Percentiles rank a stretch among this genome's conserved stretches.
phyloP scores from a whole-genome alignment of 2,329 filamentous ascomycete genomes.

The Shiraia bambusicola region DNA sequence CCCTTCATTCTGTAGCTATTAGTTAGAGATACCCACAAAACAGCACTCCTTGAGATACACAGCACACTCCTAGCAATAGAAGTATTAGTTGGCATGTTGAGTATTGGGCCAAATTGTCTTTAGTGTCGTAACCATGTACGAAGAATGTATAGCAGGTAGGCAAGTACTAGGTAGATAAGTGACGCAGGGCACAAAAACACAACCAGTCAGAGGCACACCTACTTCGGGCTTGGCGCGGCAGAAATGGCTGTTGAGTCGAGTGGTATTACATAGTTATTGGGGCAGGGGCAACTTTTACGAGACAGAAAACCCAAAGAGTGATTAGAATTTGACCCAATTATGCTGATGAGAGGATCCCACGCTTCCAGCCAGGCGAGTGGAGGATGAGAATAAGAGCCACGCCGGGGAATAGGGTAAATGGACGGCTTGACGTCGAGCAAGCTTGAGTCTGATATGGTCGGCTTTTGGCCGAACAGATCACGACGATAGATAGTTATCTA shows the following conservation, averaged over 20 bases:
- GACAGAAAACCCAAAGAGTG: not conserved
- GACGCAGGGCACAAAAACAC: no score
- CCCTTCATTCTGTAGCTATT: not conserved
- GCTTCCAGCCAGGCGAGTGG: constrained; percentile 1
- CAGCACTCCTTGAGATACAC: not conserved
- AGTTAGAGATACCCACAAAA: constrained; percentile 4
- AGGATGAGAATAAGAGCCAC: not conserved
- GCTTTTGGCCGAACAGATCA: no score
- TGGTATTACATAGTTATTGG: not conserved
- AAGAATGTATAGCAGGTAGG: no score
- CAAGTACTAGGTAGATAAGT: no score
- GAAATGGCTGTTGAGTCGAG: constrained; percentile 2
- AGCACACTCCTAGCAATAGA: no score
- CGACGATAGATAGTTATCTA: no score
- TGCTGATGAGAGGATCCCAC: constrained; percentile 9
- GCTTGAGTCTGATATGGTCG: constrained; percentile 20
- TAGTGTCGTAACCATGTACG: no score
- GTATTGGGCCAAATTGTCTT: no score
- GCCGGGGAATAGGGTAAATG: constrained; percentile 25
- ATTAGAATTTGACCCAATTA: constrained; percentile 9
- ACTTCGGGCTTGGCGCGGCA: constrained; percentile 1
- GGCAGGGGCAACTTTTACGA: not conserved
- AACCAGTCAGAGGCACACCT: not conserved
- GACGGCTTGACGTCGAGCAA: constrained; percentile 9
- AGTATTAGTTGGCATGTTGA: no score